A percentile compares a stretch with the other conserved stretches of the same genome.
These are phyloP conservation scores for Serpula lacrymans DNA, from an alignment of 768 basidiomycete genomes.

Conservation along the genomic window DNA sequence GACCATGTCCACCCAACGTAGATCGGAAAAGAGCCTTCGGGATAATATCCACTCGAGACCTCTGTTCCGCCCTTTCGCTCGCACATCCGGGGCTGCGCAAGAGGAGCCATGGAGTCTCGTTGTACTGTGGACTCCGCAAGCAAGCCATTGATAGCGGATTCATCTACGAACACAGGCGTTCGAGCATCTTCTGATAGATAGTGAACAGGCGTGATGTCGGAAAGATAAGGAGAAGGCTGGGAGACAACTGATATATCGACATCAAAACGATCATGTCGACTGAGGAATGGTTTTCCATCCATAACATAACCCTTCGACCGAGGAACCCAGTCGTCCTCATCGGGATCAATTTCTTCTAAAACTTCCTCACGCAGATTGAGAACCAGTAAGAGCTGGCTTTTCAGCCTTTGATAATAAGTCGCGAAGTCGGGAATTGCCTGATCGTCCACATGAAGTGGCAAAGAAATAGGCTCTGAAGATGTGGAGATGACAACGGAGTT, in stretches of 20 bases:
- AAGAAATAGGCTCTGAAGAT: constrained; percentile 1
- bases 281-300: too few species aligned
- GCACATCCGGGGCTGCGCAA: background rate
- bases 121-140: background rate
- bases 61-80: constrained; percentile 1
- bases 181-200: constrained; percentile 5
- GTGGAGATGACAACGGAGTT: background rate
- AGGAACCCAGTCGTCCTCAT: constrained; percentile 5
- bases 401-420: background rate
- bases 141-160: background rate
- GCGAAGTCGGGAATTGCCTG: background rate
- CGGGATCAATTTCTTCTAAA: background rate
- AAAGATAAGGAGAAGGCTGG: background rate
- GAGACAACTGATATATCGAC: background rate
- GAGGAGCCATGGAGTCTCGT: constrained; percentile 3
- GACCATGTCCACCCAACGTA: constrained; percentile 7
- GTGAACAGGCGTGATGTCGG: constrained; percentile 1
- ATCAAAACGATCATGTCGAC: too few species aligned
- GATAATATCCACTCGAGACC: background rate
- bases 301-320: background rate
- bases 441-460: background rate
- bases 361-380: background rate
- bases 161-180: constrained; percentile 3
- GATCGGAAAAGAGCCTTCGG: background rate
- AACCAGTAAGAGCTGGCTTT: background rate